phyloP scores from a whole-genome alignment of 306 rosid genomes.

The Medicago lupulina region DNA sequence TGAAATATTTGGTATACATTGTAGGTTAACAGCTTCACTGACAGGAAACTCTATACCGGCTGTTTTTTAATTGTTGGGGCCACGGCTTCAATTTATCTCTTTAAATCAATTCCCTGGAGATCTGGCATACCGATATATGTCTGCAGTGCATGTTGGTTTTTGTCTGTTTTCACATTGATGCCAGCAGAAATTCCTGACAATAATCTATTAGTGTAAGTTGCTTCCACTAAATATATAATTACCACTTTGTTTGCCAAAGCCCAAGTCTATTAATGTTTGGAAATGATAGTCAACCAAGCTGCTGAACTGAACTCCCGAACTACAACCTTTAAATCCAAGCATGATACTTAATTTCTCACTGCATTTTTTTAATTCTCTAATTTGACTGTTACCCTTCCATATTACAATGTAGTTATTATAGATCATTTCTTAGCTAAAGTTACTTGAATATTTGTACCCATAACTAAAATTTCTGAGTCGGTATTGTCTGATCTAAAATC shows the following conservation, averaged over 20 bases:
- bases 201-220: constrained; percentile 77
- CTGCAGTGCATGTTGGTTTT: constrained; percentile 72
- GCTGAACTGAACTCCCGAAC: constrained; percentile 16
- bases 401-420: neutral
- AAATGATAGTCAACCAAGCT: constrained; percentile 22
- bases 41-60: constrained; percentile 88
- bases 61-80: constrained; percentile 72
- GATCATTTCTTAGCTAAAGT: neutral
- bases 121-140: constrained; percentile 72
- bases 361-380: constrained; percentile 29
- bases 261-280: constrained; percentile 8
- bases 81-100: constrained; percentile 59
- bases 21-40: constrained; percentile 87
- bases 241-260: constrained; percentile 10
- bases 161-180: constrained; percentile 87
- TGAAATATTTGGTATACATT: constrained; percentile 34
- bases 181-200: constrained; percentile 97
- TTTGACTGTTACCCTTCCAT: constrained; percentile 10
- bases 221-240: constrained; percentile 36
- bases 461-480: neutral
- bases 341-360: constrained; percentile 11
- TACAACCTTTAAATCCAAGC: neutral
- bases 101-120: constrained; percentile 76
- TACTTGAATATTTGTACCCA: neutral
- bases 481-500: constrained; percentile 8